phyloP scores from a whole-genome alignment of 2,329 filamentous ascomycete genomes.

The Albifimbria verrucaria region DNA sequence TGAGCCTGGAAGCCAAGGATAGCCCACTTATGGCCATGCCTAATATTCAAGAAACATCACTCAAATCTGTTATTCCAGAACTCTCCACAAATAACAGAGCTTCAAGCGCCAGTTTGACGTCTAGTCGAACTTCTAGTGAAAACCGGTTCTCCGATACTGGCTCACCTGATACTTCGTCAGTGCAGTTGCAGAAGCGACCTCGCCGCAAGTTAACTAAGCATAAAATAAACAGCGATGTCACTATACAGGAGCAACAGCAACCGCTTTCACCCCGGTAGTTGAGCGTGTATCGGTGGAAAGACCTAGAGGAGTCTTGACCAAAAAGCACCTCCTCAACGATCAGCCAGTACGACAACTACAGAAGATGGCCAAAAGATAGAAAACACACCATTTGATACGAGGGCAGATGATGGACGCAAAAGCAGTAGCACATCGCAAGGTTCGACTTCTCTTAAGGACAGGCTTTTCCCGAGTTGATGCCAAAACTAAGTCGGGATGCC shows the following conservation, averaged over 20 bases:
- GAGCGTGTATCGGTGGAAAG: conserved; percentile 14
- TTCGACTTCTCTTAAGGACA: conserved; percentile 20
- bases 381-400: conserved; percentile 15
- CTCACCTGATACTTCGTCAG: conserved; percentile 18
- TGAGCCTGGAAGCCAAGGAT: conserved; percentile 19
- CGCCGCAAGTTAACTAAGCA: conserved; percentile 40
- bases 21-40: conserved; percentile 20
- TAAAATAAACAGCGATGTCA: conserved; percentile 32
- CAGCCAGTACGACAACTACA: neutral
- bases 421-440: conserved; percentile 19
- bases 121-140: conserved; percentile 30
- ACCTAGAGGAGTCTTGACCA: conserved; percentile 32
- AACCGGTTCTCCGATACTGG: conserved; percentile 25
- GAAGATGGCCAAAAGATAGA: conserved; percentile 21
- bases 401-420: conserved; percentile 17
- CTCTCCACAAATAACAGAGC: conserved; percentile 16
- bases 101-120: conserved; percentile 14
- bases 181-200: conserved; percentile 28
- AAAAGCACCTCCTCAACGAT: conserved; percentile 23
- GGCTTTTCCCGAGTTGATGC: conserved; percentile 16
- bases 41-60: conserved; percentile 11
- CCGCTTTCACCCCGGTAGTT: conserved; percentile 2
- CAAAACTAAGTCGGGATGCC: too few relatives aligned
- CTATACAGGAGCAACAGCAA: conserved; percentile 22
- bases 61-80: conserved; percentile 18